Evolutionary conservation across 2,329 filamentous ascomycete species (phyloP).

Genomic region (Ophiosphaerella herpotricha): DNA sequence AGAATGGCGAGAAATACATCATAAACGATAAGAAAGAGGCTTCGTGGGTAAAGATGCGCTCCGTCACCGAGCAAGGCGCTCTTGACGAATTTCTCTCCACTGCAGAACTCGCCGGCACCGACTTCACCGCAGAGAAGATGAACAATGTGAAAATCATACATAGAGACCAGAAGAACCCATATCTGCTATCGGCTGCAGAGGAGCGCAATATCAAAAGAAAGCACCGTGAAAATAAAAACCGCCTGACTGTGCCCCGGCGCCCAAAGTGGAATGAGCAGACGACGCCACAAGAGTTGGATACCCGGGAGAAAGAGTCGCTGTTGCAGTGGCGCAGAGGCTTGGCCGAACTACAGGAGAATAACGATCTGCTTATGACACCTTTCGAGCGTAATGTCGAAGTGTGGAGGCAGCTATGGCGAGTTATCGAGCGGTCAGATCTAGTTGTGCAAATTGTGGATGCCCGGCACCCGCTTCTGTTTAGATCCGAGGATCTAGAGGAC

Average conservation of each 20-base stretch:
- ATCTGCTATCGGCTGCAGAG: conserved; percentile 81
- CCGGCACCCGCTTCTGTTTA: conserved; percentile 89
- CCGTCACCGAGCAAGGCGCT: conserved; percentile 93
- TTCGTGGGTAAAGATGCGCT: conserved; percentile 98
- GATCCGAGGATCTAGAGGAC: conserved; percentile 87
- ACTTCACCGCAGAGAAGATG: conserved; percentile 98
- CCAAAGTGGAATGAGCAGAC: conserved; percentile 87
- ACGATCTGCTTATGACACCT: conserved; percentile 94
- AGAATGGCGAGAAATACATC: conserved; percentile 86
- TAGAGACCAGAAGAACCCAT: conserved; percentile 93
- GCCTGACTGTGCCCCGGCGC: conserved; percentile 85
- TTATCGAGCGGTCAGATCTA: conserved; percentile 94
- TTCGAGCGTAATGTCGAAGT: conserved; percentile 98
- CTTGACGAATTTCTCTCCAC: conserved; percentile 96
- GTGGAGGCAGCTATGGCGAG: conserved; percentile 96
- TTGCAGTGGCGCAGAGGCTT: conserved; percentile 87
- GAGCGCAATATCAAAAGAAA: conserved; percentile 79
- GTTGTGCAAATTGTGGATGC: conserved; percentile 99
- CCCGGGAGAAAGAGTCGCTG: conserved; percentile 77
- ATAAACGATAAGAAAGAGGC: conserved; percentile 90
- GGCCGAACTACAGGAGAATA: conserved; percentile 89
- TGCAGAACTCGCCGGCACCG: conserved; percentile 94
- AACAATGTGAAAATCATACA: conserved; percentile 99
- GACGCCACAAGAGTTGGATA: conserved; percentile 80
- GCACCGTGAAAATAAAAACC: conserved; percentile 77